These are phyloP conservation scores for Pyrenochaeta sp. DNA, from an alignment of 2,329 filamentous ascomycete genomes.

Conservation along the genomic window DNA sequence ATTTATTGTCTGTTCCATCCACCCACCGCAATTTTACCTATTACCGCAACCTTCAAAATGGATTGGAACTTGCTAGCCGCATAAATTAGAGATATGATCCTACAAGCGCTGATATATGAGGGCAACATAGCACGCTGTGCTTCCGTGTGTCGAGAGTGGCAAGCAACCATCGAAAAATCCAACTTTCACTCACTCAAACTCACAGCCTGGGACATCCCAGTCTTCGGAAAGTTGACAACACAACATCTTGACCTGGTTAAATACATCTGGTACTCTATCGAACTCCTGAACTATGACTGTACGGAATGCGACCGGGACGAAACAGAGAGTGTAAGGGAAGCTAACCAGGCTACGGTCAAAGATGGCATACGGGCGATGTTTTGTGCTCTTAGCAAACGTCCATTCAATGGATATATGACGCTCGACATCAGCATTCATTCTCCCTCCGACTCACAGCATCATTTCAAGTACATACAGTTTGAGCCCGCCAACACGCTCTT, in stretches of 20 bases:
- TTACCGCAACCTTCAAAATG: not conserved
- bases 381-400: slow-evolving; percentile 4
- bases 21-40: too few relatives aligned
- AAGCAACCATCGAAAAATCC: slow-evolving; percentile 10
- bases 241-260: slow-evolving; percentile 6
- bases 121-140: slow-evolving; percentile 11
- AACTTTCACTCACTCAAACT: slow-evolving; percentile 12
- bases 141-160: slow-evolving; percentile 16
- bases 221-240: not conserved
- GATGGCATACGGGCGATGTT: not conserved
- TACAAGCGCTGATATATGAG: slow-evolving; percentile 3
- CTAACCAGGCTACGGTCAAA: not conserved
- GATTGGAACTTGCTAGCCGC: slow-evolving; percentile 4
- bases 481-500: slow-evolving; percentile 5
- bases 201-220: slow-evolving; percentile 1
- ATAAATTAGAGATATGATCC: slow-evolving; percentile 8
- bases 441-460: slow-evolving; percentile 11
- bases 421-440: slow-evolving; percentile 17
- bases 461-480: slow-evolving; percentile 14
- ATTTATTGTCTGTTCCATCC: too few relatives aligned
- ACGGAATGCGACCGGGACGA: slow-evolving; percentile 2
- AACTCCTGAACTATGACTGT: slow-evolving; percentile 11
- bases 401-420: slow-evolving; percentile 3
- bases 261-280: slow-evolving; percentile 14
- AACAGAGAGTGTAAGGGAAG: not conserved